Evolutionary conservation across 2,329 filamentous ascomycete species (phyloP).

Genomic region (Microcyclosporella mali): DNA sequence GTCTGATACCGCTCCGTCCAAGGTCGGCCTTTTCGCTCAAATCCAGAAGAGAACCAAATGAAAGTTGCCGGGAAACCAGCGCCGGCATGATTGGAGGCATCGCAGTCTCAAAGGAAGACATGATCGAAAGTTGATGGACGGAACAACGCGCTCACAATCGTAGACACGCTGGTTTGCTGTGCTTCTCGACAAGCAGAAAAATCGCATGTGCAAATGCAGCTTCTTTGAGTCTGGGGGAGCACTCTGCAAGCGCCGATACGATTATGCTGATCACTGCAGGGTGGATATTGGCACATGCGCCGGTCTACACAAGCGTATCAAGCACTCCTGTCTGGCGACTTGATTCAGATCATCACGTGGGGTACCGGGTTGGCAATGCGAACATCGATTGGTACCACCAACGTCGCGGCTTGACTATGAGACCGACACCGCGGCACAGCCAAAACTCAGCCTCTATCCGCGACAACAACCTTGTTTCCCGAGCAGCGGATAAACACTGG

Average conservation of each 20-base stretch:
- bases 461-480: too few species aligned
- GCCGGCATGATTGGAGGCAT: background rate
- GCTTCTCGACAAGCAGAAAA: too few species aligned
- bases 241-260: background rate
- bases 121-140: background rate
- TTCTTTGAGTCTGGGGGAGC: background rate
- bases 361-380: too few species aligned
- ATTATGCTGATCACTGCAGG: constrained; percentile 6
- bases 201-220: background rate
- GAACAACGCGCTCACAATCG: background rate
- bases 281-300: background rate
- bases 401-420: too few species aligned
- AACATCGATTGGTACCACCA: too few species aligned
- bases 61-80: constrained; percentile 3
- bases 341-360: too few species aligned
- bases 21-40: constrained; percentile 9
- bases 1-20: constrained; percentile 35
- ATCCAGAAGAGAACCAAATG: constrained; percentile 12
- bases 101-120: constrained; percentile 8
- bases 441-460: too few species aligned
- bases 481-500: too few species aligned
- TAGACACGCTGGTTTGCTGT: too few species aligned
- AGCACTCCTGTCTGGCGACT: too few species aligned
- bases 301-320: background rate
- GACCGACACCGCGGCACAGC: too few species aligned